Evolutionary conservation across 129 eudicot species (phyloP), one percentile per base, ranked within the genome.

Genomic region (Heracleum sosnowskyi): DNA sequence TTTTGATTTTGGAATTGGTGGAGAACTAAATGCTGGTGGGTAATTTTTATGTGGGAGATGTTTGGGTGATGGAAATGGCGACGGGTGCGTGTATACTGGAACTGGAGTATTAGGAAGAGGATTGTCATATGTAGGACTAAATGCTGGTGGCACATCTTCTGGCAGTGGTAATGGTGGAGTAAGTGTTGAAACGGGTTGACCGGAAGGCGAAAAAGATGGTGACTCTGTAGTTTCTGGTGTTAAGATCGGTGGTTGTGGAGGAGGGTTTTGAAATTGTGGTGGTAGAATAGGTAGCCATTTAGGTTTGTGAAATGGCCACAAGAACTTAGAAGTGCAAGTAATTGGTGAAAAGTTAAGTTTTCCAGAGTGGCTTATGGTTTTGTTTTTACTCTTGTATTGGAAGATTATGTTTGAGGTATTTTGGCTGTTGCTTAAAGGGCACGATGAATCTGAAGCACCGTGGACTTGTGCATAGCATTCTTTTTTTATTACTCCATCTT

Each of bases 1-100:
- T 41, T 78, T 78, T 45, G 88, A 82, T 22, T 64, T 66, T 11
- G 84, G 66, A 41, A 77, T 47, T 22, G 84, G 80, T 36, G 51
- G 47, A 70, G 26, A 22, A 24, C 7, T 70, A 22, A 37, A 17
- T 33, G 33, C 76, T 39, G 76, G 77, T 53, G 88, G 85, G 15
- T 55, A 55, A 55, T 55, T 26, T 55, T 55, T 24, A 24, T 55
- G 64, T 22, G 63, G 78, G 74, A 28, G 87, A 86, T n/a, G 60
- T n/a, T 39, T 86, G 9, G 66, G 66, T 57, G 66, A 57, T 83
- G 57, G 39, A 37, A 4, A 33, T 13, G 2, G 66, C 1, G 66
- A 57, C 10, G 33, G 26, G 33, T 57, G 33, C 33, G 12, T 57
- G 33, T 1, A 57, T n/a, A 57, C 66, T n/a, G 66, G 66, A 57